Evolutionary conservation across 2,329 filamentous ascomycete genomes (phyloP).

Genomic region (Claviceps digitariae): DNA sequence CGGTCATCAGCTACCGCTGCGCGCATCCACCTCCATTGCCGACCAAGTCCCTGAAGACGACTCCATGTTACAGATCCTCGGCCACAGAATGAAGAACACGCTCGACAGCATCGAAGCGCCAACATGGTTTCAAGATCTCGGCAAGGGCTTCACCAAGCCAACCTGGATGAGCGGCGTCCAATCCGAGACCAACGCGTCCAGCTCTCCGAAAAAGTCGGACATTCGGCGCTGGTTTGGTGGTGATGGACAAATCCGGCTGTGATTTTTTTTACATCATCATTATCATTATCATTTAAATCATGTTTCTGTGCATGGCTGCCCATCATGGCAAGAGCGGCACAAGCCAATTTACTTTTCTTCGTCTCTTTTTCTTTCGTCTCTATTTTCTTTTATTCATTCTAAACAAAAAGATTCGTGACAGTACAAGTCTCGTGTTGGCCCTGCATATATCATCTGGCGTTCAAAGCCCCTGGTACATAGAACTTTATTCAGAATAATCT

Average conservation of each 20-base stretch:
- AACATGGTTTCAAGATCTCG: conserved; percentile 65
- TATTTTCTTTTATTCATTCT: too few species aligned
- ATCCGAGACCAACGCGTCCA: conserved; percentile 24
- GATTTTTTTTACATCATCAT: conserved; percentile 2
- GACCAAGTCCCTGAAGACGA: conserved; percentile 54
- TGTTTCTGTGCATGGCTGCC: too few species aligned
- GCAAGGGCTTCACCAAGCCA: conserved; percentile 57
- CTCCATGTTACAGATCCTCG: conserved; percentile 71
- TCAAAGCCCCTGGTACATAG: too few species aligned
- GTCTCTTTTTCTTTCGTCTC: too few species aligned
- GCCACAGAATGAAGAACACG: conserved; percentile 81
- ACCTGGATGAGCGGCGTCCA: conserved; percentile 70
- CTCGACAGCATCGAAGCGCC: conserved; percentile 73
- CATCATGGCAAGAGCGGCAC: not conserved
- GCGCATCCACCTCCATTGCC: not conserved
- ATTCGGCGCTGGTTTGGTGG: conserved; percentile 47
- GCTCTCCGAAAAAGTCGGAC: conserved; percentile 22
- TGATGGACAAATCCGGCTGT: conserved; percentile 13
- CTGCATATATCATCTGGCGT: too few species aligned
- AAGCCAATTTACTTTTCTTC: not conserved
- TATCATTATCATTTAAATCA: too few species aligned
- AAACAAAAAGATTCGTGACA: too few species aligned
- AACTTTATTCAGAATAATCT: too few species aligned
- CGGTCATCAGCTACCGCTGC: not conserved
- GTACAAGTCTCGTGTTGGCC: too few species aligned